Conservation (phyloP, 352 stramenopile genomes). For the Pythium graminicola region DNA sequence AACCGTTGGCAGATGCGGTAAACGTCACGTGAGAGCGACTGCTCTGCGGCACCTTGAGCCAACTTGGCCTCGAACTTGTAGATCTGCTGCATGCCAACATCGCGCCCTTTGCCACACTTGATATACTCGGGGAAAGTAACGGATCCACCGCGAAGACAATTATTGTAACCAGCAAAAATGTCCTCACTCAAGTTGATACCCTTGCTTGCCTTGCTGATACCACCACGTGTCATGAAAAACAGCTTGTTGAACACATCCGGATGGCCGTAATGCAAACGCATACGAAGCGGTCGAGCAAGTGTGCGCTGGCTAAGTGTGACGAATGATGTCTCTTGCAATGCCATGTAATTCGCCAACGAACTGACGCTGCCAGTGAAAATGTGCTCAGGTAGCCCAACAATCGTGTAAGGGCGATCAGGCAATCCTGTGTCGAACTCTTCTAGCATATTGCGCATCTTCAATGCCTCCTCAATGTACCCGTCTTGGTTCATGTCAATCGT, state of each 20-base stretch:
- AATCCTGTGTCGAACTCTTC: slow-evolving; percentile 94
- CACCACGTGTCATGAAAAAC: slow-evolving; percentile 98
- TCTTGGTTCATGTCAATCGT: slow-evolving; percentile 99
- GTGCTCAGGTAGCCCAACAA: slow-evolving; percentile 98
- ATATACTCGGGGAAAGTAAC: slow-evolving; percentile 99
- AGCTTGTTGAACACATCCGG: slow-evolving; percentile 99
- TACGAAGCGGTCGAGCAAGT: slow-evolving; percentile 92
- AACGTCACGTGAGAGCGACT: slow-evolving; percentile 97
- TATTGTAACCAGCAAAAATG: slow-evolving; percentile 99
- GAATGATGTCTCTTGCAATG: slow-evolving; percentile 98
- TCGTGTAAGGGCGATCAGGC: slow-evolving; percentile 81
- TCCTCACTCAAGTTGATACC: slow-evolving; percentile 99
- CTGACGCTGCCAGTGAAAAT: slow-evolving; percentile 99
- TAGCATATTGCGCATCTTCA: slow-evolving; percentile 99
- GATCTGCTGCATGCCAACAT: slow-evolving; percentile 99
- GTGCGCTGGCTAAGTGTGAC: slow-evolving; percentile 97
- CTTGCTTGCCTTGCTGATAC: slow-evolving; percentile 98
- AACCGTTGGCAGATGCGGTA: slow-evolving; percentile 96
- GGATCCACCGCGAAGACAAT: slow-evolving; percentile 93
- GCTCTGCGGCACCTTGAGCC: slow-evolving; percentile 95
- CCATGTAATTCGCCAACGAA: slow-evolving; percentile 99
- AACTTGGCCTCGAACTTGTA: slow-evolving; percentile 99
- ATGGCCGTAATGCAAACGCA: slow-evolving; percentile 98
- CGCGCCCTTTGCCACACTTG: slow-evolving; percentile 97
- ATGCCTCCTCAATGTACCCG: slow-evolving; percentile 97